phyloP scores from a whole-genome alignment of 805 yeast genomes.

The Saccharomycopsis sp. region DNA sequence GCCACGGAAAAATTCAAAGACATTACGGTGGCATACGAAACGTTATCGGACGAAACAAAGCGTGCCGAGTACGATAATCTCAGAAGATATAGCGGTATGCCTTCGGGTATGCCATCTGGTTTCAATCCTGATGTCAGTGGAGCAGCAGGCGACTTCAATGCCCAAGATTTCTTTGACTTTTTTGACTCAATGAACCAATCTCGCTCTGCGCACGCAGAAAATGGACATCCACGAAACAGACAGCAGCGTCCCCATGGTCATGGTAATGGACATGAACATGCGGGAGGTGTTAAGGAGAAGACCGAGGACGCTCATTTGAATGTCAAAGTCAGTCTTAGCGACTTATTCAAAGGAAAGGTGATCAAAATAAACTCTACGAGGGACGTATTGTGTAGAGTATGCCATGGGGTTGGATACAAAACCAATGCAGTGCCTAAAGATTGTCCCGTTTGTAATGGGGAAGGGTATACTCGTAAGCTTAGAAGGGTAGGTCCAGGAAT shows the following conservation, averaged over 20 bases:
- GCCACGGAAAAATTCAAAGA: constrained; percentile 81
- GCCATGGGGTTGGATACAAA: constrained; percentile 74
- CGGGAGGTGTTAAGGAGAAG: constrained; percentile 24
- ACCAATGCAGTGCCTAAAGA: constrained; percentile 44
- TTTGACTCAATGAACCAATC: constrained; percentile 41
- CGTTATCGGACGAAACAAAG: constrained; percentile 62
- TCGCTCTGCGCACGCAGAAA: constrained; percentile 12
- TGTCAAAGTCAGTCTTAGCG: constrained; percentile 61
- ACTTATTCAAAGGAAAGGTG: constrained; percentile 73
- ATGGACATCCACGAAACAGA: constrained; percentile 6
- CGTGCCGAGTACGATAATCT: constrained; percentile 49
- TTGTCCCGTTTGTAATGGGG: constrained; percentile 70
- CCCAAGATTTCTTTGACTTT: constrained; percentile 75
- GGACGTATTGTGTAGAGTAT: constrained; percentile 61
- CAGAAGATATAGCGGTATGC: not conserved
- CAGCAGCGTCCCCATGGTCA: constrained; percentile 15
- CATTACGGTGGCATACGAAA: constrained; percentile 79
- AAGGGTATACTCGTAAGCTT: constrained; percentile 50
- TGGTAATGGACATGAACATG: constrained; percentile 19
- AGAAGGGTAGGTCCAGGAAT: constrained; percentile 69
- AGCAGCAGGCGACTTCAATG: constrained; percentile 40
- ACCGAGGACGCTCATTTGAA: constrained; percentile 67
- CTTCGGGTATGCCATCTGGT: not conserved
- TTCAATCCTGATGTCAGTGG: constrained; percentile 26
- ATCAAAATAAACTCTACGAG: constrained; percentile 68